phyloP scores from a whole-genome alignment of 108 stramenopile genomes.

The Pinguiococcus pyrenoidosus region DNA sequence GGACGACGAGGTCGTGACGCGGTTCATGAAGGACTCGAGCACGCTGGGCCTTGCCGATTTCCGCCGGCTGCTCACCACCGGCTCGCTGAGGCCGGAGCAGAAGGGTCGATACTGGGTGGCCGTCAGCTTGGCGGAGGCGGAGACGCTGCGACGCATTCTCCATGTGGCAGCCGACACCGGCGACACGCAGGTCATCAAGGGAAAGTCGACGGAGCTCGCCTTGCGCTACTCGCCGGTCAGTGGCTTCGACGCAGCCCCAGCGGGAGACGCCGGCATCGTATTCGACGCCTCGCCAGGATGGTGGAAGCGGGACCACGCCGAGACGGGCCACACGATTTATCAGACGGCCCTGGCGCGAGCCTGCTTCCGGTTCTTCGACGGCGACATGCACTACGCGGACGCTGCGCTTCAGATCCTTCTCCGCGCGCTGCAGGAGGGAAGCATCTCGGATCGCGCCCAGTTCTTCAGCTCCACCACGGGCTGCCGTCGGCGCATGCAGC shows the following conservation, averaged over 20 bases:
- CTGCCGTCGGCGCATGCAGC: conserved; percentile 6
- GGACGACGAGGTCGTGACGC: not conserved
- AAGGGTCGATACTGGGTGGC: conserved; percentile 5
- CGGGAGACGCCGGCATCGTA: conserved; percentile 6
- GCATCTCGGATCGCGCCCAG: conserved; percentile 1
- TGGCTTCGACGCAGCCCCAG: not conserved
- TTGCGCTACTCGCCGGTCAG: conserved; percentile 12
- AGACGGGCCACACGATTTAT: conserved; percentile 4
- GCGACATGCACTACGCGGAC: conserved; percentile 10
- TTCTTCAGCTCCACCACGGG: conserved; percentile 13
- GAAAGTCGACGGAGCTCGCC: conserved; percentile 5
- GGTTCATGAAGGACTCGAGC: not conserved
- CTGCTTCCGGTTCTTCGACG: conserved; percentile 14
- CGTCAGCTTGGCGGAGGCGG: conserved; percentile 10
- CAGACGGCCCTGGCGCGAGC: conserved; percentile 11
- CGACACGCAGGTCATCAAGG: conserved; percentile 1
- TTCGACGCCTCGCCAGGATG: conserved; percentile 11
- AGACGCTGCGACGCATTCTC: conserved; percentile 7
- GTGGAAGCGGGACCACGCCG: conserved; percentile 1
- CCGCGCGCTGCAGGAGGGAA: conserved; percentile 3
- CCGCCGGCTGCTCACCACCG: not conserved
- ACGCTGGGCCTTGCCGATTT: not conserved
- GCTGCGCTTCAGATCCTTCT: conserved; percentile 5
- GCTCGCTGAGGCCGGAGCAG: not conserved
- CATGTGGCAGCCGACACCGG: conserved; percentile 1